These are phyloP conservation scores for Candida oleophila DNA, from an alignment of 805 yeast species.

Conservation along the genomic window DNA sequence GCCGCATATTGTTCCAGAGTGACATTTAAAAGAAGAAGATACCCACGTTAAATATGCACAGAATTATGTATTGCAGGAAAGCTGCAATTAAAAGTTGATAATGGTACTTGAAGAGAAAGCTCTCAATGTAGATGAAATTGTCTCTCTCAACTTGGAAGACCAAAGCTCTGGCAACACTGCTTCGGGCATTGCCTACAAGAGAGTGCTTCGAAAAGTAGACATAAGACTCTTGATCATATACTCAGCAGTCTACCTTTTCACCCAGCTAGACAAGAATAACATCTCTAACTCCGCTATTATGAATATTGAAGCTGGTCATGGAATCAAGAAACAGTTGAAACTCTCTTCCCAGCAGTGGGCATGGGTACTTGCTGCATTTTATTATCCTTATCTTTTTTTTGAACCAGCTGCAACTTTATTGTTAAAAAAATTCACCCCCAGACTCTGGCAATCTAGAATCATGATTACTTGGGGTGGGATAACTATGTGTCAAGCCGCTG, in stretches of 20 bases:
- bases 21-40: constrained; percentile 1
- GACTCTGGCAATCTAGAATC: constrained; percentile 12
- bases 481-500: constrained; percentile 12
- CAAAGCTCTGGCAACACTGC: neutral
- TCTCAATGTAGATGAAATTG: neutral
- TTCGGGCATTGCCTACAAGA: neutral
- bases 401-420: constrained; percentile 11
- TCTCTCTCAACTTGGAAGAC: neutral
- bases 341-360: constrained; percentile 13
- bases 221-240: constrained; percentile 10
- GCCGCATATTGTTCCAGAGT: too few species aligned
- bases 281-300: constrained; percentile 13
- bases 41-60: neutral
- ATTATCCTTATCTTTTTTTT: constrained; percentile 11
- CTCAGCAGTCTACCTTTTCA: constrained; percentile 11
- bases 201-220: constrained; percentile 11
- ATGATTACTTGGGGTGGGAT: constrained; percentile 12
- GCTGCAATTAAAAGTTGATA: neutral
- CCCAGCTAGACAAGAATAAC: constrained; percentile 13
- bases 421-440: constrained; percentile 10
- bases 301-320: constrained; percentile 11
- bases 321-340: constrained; percentile 9
- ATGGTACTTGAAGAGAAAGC: neutral
- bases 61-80: neutral
- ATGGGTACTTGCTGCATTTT: constrained; percentile 11